phyloP scores from a whole-genome alignment of 225 moss, liverwort and hornwort species.

The Straminergon stramineum region DNA sequence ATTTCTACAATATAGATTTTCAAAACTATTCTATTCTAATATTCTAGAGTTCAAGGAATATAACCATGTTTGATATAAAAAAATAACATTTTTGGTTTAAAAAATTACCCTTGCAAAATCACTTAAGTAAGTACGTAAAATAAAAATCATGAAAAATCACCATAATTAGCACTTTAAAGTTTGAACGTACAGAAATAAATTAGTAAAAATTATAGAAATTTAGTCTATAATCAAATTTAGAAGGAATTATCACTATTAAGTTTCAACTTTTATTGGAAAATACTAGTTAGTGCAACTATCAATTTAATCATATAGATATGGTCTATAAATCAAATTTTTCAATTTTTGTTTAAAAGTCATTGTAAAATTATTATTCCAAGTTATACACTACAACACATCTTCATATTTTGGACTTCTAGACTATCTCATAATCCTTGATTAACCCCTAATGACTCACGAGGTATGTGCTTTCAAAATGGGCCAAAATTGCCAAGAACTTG shows the following conservation, averaged over 20 bases:
- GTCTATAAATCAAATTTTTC: neutral
- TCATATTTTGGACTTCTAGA: neutral
- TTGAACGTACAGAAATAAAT: neutral
- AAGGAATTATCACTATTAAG: neutral
- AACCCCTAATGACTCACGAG: no score
- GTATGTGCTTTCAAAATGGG: no score
- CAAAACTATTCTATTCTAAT: neutral
- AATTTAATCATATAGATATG: neutral
- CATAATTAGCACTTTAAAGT: neutral
- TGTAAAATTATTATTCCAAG: neutral
- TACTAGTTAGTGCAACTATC: neutral
- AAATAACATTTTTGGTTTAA: neutral
- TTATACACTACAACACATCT: neutral
- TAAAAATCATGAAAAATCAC: neutral
- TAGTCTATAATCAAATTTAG: neutral
- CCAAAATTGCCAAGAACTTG: no score
- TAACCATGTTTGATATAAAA: neutral
- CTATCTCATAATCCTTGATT: neutral
- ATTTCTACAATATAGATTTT: neutral
- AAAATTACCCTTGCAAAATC: neutral
- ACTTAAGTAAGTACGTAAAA: neutral
- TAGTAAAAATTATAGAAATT: neutral
- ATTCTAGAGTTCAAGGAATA: rapidly evolving
- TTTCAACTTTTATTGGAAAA: neutral
- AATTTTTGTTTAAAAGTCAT: neutral